These are phyloP conservation scores for Sporothrix curviconia DNA, from an alignment of 2,329 filamentous ascomycete genomes.

Conservation along the genomic window DNA sequence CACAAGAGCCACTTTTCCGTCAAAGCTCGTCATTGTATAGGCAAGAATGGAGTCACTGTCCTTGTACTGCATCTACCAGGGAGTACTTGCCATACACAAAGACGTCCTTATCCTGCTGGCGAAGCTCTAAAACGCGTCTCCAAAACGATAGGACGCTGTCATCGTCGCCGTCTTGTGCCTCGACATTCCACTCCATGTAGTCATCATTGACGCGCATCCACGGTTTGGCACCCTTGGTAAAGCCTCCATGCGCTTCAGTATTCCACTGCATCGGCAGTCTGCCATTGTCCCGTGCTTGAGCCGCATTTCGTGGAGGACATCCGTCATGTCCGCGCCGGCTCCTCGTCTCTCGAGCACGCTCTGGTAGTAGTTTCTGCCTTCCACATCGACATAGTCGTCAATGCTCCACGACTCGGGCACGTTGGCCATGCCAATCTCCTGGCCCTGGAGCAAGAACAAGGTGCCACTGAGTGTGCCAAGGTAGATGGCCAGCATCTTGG, in stretches of 20 bases:
- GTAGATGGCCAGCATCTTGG: slow-evolving; percentile 47
- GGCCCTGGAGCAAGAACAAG: not conserved
- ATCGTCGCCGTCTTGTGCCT: not conserved
- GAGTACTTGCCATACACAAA: not conserved
- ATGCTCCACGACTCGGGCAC: not conserved
- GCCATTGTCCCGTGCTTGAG: not conserved
- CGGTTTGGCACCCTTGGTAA: not conserved
- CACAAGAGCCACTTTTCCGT: not conserved
- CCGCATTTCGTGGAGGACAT: not conserved
- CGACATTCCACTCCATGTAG: not conserved
- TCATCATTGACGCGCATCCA: not conserved
- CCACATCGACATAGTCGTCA: not conserved
- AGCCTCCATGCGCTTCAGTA: not conserved
- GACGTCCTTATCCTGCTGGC: not conserved
- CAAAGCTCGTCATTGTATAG: not conserved
- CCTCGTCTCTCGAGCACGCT: not conserved
- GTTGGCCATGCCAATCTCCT: not conserved
- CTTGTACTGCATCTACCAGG: not conserved
- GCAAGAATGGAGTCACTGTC: not conserved
- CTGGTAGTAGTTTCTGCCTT: not conserved
- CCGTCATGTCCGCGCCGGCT: not conserved
- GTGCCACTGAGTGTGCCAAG: slow-evolving; percentile 43
- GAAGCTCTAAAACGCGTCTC: not conserved
- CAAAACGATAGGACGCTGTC: not conserved
- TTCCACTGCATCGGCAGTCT: not conserved